Evolutionary conservation across 1,284 basidiomycete genomes (phyloP).

Genomic region (Caloboletus inedulis): DNA sequence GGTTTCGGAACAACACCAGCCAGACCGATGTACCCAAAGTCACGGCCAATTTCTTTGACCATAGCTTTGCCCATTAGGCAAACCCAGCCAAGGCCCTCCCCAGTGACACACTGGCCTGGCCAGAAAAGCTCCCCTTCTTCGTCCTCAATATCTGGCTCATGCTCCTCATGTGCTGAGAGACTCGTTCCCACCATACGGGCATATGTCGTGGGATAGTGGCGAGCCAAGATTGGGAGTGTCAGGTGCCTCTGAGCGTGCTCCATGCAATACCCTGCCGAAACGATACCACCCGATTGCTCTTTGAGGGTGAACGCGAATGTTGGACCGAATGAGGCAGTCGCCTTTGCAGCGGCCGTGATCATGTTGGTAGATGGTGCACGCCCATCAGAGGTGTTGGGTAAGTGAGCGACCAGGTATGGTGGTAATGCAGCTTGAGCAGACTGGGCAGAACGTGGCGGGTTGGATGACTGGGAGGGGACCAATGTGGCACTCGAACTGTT

Average conservation of each 20-base stretch:
- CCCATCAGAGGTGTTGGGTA: conserved; percentile 31
- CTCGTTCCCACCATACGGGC: conserved; percentile 64
- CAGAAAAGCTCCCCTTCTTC: conserved; percentile 77
- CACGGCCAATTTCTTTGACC: conserved; percentile 73
- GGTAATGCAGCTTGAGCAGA: conserved; percentile 28
- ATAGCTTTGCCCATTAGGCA: conserved; percentile 77
- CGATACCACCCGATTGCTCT: conserved; percentile 45
- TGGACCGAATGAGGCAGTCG: conserved; percentile 29
- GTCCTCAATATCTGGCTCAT: conserved; percentile 76
- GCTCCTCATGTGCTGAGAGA: conserved; percentile 60
- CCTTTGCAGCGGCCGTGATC: conserved; percentile 33
- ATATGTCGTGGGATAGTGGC: conserved; percentile 70
- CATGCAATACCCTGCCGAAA: conserved; percentile 46
- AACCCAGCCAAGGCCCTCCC: conserved; percentile 75
- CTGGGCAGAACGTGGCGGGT: conserved; percentile 25
- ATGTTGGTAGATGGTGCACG: conserved; percentile 27
- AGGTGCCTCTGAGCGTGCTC: conserved; percentile 50
- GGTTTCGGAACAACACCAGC: conserved; percentile 69
- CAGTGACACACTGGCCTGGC: conserved; percentile 66
- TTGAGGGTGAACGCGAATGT: conserved; percentile 42
- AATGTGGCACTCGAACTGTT: conserved; percentile 27
- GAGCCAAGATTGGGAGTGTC: conserved; percentile 59
- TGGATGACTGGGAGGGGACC: conserved; percentile 29
- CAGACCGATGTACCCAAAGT: conserved; percentile 65
- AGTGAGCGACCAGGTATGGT: conserved; percentile 28